Conservation (phyloP, 192 early-diverging fungal species). For the Mortierella claussenii region DNA sequence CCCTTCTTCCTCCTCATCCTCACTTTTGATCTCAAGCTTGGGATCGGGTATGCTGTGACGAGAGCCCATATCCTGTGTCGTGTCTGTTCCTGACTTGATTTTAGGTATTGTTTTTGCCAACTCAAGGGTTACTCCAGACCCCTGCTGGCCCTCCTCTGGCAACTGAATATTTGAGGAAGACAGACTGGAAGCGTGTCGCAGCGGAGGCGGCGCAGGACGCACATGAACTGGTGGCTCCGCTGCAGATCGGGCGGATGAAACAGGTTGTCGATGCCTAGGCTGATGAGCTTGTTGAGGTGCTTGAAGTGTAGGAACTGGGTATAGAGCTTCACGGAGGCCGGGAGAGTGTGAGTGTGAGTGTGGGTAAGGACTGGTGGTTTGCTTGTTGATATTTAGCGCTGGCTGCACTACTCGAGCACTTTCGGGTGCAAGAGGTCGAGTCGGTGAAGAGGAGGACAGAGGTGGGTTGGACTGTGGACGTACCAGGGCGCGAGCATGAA, state of each 20-base stretch:
- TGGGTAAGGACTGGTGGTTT: no score
- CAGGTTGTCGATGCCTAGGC: constrained; percentile 23
- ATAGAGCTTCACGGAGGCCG: constrained; percentile 15
- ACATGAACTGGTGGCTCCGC: not conserved
- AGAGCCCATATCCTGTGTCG: not conserved
- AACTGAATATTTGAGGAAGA: not conserved
- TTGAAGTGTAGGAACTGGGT: constrained; percentile 22
- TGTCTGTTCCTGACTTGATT: no score
- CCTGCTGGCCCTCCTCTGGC: no score
- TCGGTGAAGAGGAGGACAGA: constrained; percentile 1
- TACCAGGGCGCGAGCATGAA: constrained; percentile 34
- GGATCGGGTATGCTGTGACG: not conserved
- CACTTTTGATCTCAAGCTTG: constrained; percentile 3
- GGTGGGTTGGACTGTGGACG: constrained; percentile 13
- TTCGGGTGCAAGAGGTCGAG: not conserved
- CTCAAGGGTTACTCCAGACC: no score
- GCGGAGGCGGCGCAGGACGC: constrained; percentile 18
- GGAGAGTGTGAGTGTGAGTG: constrained; percentile 12
- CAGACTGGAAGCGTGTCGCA: constrained; percentile 5
- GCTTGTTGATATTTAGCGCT: not conserved
- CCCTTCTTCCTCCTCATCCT: not conserved
- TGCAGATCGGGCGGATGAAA: constrained; percentile 17
- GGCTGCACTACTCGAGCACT: not conserved
- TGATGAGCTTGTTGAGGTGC: constrained; percentile 45
- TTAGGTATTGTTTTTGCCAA: no score